phyloP scores from a whole-genome alignment of 345 rosid genomes.

The Arabis hirsuta region DNA sequence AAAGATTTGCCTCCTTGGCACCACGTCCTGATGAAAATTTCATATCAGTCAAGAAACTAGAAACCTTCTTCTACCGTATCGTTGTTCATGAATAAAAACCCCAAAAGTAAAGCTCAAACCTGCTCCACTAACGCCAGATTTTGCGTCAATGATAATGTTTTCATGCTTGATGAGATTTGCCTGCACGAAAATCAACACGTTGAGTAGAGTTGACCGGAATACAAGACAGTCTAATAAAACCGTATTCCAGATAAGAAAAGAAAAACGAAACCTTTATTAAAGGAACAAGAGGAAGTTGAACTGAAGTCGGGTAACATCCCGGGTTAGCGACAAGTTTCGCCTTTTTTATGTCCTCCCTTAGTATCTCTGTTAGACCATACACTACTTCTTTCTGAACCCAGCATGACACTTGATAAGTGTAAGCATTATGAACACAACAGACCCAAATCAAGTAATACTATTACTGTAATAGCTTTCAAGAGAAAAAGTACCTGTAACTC shows the following conservation, averaged over 20 bases:
- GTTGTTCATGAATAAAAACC: constrained; percentile 28
- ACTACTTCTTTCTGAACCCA: constrained; percentile 79
- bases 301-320: constrained; percentile 95
- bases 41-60: constrained; percentile 20
- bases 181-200: constrained; percentile 47
- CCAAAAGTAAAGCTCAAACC: constrained; percentile 49
- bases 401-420: background rate
- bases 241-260: background rate
- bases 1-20: constrained; percentile 68
- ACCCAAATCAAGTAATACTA: background rate
- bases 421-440: constrained; percentile 16
- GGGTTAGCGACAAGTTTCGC: constrained; percentile 95
- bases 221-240: background rate
- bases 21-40: constrained; percentile 73
- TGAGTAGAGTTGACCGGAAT: background rate
- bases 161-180: constrained; percentile 67
- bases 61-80: constrained; percentile 17
- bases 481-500: constrained; percentile 67
- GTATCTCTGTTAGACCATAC: constrained; percentile 93
- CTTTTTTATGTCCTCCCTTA: constrained; percentile 63
- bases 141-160: constrained; percentile 82
- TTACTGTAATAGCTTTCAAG: background rate
- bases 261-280: constrained; percentile 64
- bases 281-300: constrained; percentile 96
- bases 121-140: constrained; percentile 99